Evolutionary conservation across 1,139 yeast species (phyloP), one percentile per base, ranked within the genome.

Genomic region (Saccharomyces hybrid): DNA sequence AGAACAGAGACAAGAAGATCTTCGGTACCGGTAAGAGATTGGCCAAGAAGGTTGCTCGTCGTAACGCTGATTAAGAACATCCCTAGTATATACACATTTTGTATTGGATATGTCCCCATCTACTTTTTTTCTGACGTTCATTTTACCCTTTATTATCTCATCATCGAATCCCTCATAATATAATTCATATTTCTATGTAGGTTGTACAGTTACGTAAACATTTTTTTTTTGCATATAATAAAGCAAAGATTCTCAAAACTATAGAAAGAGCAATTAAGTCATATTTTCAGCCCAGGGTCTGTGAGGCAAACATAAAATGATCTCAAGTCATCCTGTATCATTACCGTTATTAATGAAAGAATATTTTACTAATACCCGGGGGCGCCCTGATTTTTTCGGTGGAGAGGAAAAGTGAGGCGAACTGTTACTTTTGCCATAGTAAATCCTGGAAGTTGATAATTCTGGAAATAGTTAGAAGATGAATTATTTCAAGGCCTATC

Each of bases 1-100:
- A 93, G 93, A 93, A 93, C 96, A 90, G 98, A 86, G 96, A 88
- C 74, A 85, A 86, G 89, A 93, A 91, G 88, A 78, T 88, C 86
- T 88, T 90, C 75, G 99, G 99, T 86, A 93, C 99, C 73, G 95
- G 91, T 75, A 86, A 82, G 79, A 85, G 88, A 78, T 88, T 87
- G 80, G 95, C 96, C 77, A 20, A 20, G 23, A 20, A 20, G 23
- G 83, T 85, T 76, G 91, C 91, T 75, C 73, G 75, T 69, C 75
- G 77, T 73, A 72, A 71, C 70, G 75, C 77, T 68, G 77, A 73
- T 67, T 73, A 73, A 61, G 61, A 41, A 38, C 44, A 38, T 38
- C n/a, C 13, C 44, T 9, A 20, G 6, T 20, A 38, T 38, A 38
- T 11, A 16, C 44, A 4, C 23, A 16, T 38, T 16, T 20, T 38